Evolutionary conservation across 2,329 filamentous ascomycete genomes (phyloP), one percentile per base, ranked within the genome.

Genomic region (Talaromyces sp.): DNA sequence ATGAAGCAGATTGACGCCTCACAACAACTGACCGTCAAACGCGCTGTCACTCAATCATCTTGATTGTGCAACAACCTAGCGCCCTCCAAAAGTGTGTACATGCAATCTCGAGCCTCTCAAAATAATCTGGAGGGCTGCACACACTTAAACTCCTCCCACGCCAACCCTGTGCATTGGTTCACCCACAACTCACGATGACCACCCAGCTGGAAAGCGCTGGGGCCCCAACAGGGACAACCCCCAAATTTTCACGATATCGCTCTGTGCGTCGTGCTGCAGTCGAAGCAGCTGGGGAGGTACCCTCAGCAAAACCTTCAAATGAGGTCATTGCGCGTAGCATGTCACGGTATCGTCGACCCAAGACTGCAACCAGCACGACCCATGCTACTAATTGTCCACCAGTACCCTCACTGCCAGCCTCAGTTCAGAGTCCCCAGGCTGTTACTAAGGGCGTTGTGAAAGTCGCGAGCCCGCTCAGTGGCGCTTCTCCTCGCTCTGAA

Each of bases 171-270:
- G 24, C 19, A 16, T 31, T 52, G 7, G 49, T 52, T n/a, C 47
- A 39, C n/a, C 22, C 35, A 41, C 39, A 6, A 33, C 24, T 27
- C 66, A 66, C 69, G 37, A 73, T 73, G 69, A 69, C 72, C 47
- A 67, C 64, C 45, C 70, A 68, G 58, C 56, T 68, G 59, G 57
- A 66, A 43, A 24, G 66, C 54, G 27, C 58, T 24, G 19, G 33
- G 62, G 24, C 59, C 16, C 56, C 41, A 11, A 31, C 57, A 33
- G 61, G 63, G 58, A 52, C 66, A 22, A 73, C 73, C 35, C 72
- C 75, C 61, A 86, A 85, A 71, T 82, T 85, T 72, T 84, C 85
- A 63, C 82, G 86, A 49, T 88, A 88, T 74, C 80, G 85, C 68
- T 86, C 84, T 35, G 84, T 87, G 63, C 78, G 86, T 66, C 80